These are phyloP conservation scores for Mallotus japonicus DNA, from an alignment of 441 rosid genomes.

Conservation along the genomic window DNA sequence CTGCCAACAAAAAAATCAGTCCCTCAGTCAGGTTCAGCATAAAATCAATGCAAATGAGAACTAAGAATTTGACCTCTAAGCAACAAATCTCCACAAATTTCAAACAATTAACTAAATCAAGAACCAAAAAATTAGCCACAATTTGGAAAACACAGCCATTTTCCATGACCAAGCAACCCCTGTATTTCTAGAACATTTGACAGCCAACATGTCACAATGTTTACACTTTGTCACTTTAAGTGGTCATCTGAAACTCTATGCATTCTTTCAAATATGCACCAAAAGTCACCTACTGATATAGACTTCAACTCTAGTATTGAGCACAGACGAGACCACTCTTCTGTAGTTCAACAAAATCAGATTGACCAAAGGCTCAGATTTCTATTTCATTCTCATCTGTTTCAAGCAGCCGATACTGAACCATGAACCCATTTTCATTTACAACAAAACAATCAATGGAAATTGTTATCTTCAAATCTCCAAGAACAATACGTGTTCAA, in stretches of 20 bases:
- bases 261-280: not conserved
- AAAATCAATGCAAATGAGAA: not conserved
- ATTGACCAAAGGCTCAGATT: not conserved
- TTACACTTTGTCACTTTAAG: not conserved
- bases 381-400: not conserved
- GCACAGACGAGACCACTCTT: not conserved
- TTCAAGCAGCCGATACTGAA: not conserved
- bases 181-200: not conserved
- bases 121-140: not conserved
- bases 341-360: not conserved
- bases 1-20: not conserved
- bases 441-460: not conserved
- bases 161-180: not conserved
- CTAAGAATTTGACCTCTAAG: not conserved
- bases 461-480: not conserved
- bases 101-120: not conserved
- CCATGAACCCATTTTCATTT: not conserved
- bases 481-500: not conserved
- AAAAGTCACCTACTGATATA: not conserved
- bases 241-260: not conserved
- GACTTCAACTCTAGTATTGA: not conserved
- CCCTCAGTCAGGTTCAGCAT: not conserved
- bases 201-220: not conserved
- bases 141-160: not conserved
- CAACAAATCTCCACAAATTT: not conserved